phyloP scores from a whole-genome alignment of 768 basidiomycete genomes.

The Rhizopogon vinicolor region DNA sequence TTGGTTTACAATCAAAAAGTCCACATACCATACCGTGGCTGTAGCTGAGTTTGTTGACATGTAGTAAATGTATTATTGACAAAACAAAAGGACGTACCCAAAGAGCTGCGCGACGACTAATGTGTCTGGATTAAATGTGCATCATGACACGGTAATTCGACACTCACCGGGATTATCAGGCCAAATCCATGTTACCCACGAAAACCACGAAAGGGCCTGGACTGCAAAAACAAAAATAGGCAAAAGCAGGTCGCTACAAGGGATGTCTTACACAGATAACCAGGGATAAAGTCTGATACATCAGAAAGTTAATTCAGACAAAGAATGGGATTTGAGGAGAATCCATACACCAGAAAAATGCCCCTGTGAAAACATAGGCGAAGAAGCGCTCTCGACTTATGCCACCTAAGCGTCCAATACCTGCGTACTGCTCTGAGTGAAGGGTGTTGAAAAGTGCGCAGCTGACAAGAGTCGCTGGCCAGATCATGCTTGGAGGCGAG shows the following conservation, averaged over 20 bases:
- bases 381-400: conserved; percentile 78
- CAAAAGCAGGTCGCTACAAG: neutral
- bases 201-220: conserved; percentile 52
- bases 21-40: conserved; percentile 41
- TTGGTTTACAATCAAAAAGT: neutral
- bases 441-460: conserved; percentile 77
- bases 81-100: conserved; percentile 28
- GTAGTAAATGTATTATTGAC: neutral
- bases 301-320: conserved; percentile 1
- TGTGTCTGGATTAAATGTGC: conserved; percentile 10
- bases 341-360: conserved; percentile 55
- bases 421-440: conserved; percentile 64
- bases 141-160: conserved; percentile 13
- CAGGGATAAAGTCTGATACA: conserved; percentile 36
- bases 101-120: conserved; percentile 43
- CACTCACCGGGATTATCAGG: conserved; percentile 42
- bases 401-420: conserved; percentile 56
- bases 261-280: conserved; percentile 34
- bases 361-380: conserved; percentile 53
- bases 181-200: conserved; percentile 54
- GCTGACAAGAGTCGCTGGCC: conserved; percentile 72
- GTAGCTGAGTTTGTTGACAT: conserved; percentile 15
- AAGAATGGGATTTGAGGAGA: neutral
- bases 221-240: conserved; percentile 21
- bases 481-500: conserved; percentile 56